Evolutionary conservation across 1,139 yeast species (phyloP), one percentile per base, ranked within the genome.

Genomic region (Trichomonascaceae sp.): DNA sequence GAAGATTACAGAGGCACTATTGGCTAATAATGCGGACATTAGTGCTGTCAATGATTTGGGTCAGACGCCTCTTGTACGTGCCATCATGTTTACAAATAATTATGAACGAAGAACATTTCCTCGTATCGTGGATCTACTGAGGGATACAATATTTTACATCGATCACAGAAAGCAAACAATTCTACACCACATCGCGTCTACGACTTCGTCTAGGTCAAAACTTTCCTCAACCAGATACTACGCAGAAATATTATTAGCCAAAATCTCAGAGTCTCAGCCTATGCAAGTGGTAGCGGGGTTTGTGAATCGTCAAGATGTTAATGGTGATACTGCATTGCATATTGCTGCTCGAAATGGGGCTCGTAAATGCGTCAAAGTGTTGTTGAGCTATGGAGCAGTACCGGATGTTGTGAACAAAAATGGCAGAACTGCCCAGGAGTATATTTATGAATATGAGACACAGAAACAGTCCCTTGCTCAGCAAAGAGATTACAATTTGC

Each of bases 251-350:
- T 70, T 90, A 50, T 74, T 91, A 58, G 84, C 87, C 2, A 87
- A 85, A 64, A 73, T 89, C 36, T 76, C 83, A 18, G 93, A 87
- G 65, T 73, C 77, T 20, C 79, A 80, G 51, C 76, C 83, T 1
- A 70, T 72, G 60, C 80, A 78, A 51, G 69, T 80, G 44, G 71
- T 82, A 13, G 72, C 75, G 18, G 71, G 73, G 22, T 83, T 88
- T 62, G 73, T 89, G 49, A 87, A 90, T 66, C 82, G 83, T 53
- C 95, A 86, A 62, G 97, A 93, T 67, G 70, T 74, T 30, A 83
- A 85, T 61, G 98, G 98, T 0, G 89, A 91, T 66, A 87, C 96
- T 0, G 96, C 96, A 0, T 74, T 90, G 55, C 96, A 91, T 63
- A 78, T 91, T 47, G 85, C 93, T 30, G 87, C 95, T 1, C 80